phyloP scores from a whole-genome alignment of 2,329 filamentous ascomycete species.

The Aureobasidium sp. region DNA sequence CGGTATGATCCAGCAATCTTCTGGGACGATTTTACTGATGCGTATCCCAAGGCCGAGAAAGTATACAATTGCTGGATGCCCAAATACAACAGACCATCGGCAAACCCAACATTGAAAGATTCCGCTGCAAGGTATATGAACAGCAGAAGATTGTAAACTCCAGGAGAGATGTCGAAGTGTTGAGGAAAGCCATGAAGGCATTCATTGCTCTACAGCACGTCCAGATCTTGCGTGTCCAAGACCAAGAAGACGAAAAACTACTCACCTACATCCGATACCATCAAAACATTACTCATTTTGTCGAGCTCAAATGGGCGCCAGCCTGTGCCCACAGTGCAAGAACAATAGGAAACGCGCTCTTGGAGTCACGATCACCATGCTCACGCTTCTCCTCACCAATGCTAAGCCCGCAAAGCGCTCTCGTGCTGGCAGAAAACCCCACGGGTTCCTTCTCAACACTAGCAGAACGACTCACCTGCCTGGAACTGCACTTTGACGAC shows the following conservation, averaged over 20 bases:
- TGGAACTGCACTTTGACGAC: conserved; percentile 56
- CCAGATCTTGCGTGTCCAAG: conserved; percentile 54
- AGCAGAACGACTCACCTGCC: conserved; percentile 49
- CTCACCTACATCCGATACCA: conserved; percentile 43
- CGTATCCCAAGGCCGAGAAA: background rate
- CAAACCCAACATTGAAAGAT: conserved; percentile 31
- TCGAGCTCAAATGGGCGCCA: conserved; percentile 50
- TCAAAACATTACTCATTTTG: conserved; percentile 34
- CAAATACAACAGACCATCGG: conserved; percentile 20
- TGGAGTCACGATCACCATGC: conserved; percentile 47
- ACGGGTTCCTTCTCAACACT: conserved; percentile 41
- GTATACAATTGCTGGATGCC: conserved; percentile 15
- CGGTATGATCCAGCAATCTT: background rate
- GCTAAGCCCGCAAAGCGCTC: conserved; percentile 51
- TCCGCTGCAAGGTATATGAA: conserved; percentile 39
- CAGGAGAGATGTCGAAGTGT: conserved; percentile 42
- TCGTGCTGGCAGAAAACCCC: conserved; percentile 41
- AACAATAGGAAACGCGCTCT: conserved; percentile 48
- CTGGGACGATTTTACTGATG: background rate
- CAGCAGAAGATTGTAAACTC: conserved; percentile 43
- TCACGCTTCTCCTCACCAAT: conserved; percentile 55
- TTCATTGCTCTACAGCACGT: conserved; percentile 56
- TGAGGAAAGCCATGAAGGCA: conserved; percentile 47
- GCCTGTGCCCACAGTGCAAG: conserved; percentile 54
- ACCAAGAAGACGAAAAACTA: conserved; percentile 48